Conservation (phyloP, 2,329 filamentous ascomycete genomes). For the Sclerotiophoma versabilis region DNA sequence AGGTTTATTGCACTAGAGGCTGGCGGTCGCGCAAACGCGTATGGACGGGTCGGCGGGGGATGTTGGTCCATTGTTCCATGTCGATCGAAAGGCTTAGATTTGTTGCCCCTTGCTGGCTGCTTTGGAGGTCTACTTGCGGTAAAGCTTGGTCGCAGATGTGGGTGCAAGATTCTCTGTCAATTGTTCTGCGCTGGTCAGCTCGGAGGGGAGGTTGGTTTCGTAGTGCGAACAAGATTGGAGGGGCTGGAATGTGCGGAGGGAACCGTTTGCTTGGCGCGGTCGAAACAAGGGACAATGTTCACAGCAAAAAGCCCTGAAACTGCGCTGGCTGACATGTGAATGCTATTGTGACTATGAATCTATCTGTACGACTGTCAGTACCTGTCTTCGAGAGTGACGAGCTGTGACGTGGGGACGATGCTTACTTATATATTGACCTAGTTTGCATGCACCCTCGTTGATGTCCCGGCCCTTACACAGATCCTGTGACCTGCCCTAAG, state of each 20-base stretch:
- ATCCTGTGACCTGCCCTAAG: too few relatives aligned
- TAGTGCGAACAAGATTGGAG: background rate
- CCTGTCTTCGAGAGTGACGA: background rate
- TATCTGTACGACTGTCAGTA: conserved; percentile 4
- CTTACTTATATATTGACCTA: background rate
- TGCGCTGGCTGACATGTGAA: background rate
- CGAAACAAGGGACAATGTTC: background rate
- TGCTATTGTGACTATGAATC: background rate
- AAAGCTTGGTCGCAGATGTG: too few relatives aligned
- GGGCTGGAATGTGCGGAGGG: background rate
- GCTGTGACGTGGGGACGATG: background rate
- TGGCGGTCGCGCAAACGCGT: background rate
- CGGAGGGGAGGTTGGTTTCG: background rate
- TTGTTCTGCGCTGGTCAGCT: conserved; percentile 1
- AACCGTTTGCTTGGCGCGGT: conserved; percentile 2
- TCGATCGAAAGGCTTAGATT: too few relatives aligned
- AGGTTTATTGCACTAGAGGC: too few relatives aligned
- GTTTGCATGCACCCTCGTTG: background rate
- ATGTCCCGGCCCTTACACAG: background rate
- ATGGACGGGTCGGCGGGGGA: too few relatives aligned
- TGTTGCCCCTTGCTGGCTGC: too few relatives aligned
- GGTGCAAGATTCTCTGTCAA: background rate
- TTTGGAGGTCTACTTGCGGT: too few relatives aligned
- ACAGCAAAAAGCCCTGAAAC: background rate
- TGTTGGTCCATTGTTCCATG: too few relatives aligned